These are phyloP conservation scores for Alternaria sp. DNA, from an alignment of 2,329 filamentous ascomycete species.

Conservation along the genomic window DNA sequence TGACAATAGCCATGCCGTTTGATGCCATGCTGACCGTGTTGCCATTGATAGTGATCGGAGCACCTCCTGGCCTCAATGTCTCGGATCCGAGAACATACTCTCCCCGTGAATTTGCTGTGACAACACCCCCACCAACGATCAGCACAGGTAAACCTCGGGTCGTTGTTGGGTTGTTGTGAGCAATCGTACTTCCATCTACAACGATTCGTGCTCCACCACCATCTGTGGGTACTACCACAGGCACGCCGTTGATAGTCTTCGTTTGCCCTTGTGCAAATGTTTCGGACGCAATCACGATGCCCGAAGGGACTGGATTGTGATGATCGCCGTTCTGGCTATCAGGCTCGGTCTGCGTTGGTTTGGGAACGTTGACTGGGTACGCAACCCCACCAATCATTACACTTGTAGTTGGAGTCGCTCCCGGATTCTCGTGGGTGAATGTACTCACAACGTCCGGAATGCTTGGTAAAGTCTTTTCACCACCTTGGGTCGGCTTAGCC, in stretches of 20 bases:
- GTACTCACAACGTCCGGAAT: slow-evolving; percentile 13
- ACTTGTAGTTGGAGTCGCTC: slow-evolving; percentile 6
- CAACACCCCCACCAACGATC: slow-evolving; percentile 35
- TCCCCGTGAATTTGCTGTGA: slow-evolving; percentile 46
- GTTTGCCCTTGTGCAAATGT: slow-evolving; percentile 45
- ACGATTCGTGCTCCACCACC: slow-evolving; percentile 37
- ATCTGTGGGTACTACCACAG: slow-evolving; percentile 36
- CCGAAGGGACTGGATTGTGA: slow-evolving; percentile 13
- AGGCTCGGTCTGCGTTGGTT: slow-evolving; percentile 19
- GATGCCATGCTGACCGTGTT: slow-evolving; percentile 49
- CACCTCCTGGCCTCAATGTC: slow-evolving; percentile 38
- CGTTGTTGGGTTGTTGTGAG: slow-evolving; percentile 29
- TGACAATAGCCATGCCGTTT: slow-evolving; percentile 51
- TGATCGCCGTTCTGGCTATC: slow-evolving; percentile 13
- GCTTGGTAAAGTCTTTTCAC: slow-evolving; percentile 11
- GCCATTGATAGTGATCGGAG: slow-evolving; percentile 48
- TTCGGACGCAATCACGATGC: slow-evolving; percentile 37
- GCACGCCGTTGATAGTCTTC: slow-evolving; percentile 44
- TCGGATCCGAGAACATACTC: slow-evolving; percentile 47
- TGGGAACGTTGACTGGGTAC: slow-evolving; percentile 28
- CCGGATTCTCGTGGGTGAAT: slow-evolving; percentile 11
- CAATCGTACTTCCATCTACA: slow-evolving; percentile 41
- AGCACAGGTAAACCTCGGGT: slow-evolving; percentile 35
- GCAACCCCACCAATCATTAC: slow-evolving; percentile 38
- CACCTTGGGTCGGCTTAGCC: slow-evolving; percentile 12